phyloP scores from a whole-genome alignment of 306 rosid genomes.

The Psophocarpus tetragonolobus region DNA sequence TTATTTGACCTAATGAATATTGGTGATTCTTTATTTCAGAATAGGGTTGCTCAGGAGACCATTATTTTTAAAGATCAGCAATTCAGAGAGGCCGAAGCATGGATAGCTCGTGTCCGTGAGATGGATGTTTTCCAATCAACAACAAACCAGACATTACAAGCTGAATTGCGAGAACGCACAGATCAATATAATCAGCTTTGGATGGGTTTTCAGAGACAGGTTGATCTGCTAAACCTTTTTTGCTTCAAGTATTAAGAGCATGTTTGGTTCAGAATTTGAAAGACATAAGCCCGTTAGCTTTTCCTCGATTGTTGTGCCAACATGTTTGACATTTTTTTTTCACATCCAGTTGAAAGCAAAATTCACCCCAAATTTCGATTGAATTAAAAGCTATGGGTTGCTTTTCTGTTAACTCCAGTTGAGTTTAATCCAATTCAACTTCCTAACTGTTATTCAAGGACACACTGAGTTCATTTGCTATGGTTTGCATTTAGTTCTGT shows the following conservation, averaged over 20 bases:
- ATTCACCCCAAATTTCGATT: too few relatives aligned
- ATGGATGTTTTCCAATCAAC: constrained; percentile 90
- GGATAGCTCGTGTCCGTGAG: constrained; percentile 93
- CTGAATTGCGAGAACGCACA: constrained; percentile 85
- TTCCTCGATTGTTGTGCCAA: too few relatives aligned
- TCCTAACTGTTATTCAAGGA: too few relatives aligned
- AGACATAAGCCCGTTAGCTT: too few relatives aligned
- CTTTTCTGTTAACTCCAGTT: too few relatives aligned
- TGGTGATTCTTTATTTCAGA: constrained; percentile 60
- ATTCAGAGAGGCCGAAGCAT: constrained; percentile 90
- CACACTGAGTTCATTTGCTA: neutral
- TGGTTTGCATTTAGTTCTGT: neutral
- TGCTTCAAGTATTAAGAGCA: neutral
- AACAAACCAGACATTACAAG: constrained; percentile 79
- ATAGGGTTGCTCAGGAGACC: constrained; percentile 88
- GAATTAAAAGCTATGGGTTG: too few relatives aligned
- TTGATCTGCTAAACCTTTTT: constrained; percentile 35
- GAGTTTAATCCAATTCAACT: too few relatives aligned
- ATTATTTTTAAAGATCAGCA: constrained; percentile 87
- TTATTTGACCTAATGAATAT: constrained; percentile 13
- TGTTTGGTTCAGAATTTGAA: too few relatives aligned
- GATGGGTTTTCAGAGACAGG: constrained; percentile 97
- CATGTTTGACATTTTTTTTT: too few relatives aligned
- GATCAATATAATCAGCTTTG: constrained; percentile 96
- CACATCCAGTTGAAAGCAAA: too few relatives aligned